Conservation (phyloP, 2,329 filamentous ascomycete species). For the Trichocomaceae sp. region DNA sequence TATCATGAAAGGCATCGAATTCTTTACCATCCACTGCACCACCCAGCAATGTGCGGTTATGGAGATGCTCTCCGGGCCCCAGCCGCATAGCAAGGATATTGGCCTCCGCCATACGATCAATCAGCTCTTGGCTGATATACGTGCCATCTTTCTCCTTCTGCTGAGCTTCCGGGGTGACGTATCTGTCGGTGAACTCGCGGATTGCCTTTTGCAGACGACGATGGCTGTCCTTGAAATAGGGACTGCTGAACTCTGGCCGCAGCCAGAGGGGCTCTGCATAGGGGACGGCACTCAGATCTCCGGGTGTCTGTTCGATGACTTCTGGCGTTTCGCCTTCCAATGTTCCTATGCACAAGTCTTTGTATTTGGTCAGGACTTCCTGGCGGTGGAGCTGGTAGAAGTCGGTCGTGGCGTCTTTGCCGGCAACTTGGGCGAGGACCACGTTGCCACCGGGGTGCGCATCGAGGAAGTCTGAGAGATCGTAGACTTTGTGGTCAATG, state of each 20-base stretch:
- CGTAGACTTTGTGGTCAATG: conserved; percentile 81
- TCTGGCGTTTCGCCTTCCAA: conserved; percentile 68
- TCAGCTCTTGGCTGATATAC: conserved; percentile 62
- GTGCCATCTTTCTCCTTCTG: conserved; percentile 68
- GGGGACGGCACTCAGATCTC: conserved; percentile 69
- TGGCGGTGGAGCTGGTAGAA: conserved; percentile 93
- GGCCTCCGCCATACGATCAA: conserved; percentile 68
- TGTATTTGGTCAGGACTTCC: conserved; percentile 78
- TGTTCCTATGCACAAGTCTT: conserved; percentile 65
- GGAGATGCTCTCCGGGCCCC: conserved; percentile 73
- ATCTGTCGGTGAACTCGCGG: conserved; percentile 63
- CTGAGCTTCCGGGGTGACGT: conserved; percentile 67
- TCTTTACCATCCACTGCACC: conserved; percentile 69
- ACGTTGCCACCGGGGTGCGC: conserved; percentile 77
- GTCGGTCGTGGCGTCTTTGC: conserved; percentile 70
- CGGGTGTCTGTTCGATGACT: conserved; percentile 61
- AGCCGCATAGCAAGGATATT: conserved; percentile 75
- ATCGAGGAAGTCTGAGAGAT: conserved; percentile 76
- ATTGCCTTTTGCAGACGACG: conserved; percentile 61
- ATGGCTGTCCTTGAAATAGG: conserved; percentile 75
- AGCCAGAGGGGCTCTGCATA: conserved; percentile 85
- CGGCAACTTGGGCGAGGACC: conserved; percentile 73
- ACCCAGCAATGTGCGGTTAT: conserved; percentile 61
- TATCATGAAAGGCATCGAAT: conserved; percentile 82
- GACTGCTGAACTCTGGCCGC: conserved; percentile 65